Percentiles rank a stretch among this genome's conserved stretches.
phyloP scores from a whole-genome alignment of 2,329 filamentous ascomycete species.

The Apiospora pterosperma region DNA sequence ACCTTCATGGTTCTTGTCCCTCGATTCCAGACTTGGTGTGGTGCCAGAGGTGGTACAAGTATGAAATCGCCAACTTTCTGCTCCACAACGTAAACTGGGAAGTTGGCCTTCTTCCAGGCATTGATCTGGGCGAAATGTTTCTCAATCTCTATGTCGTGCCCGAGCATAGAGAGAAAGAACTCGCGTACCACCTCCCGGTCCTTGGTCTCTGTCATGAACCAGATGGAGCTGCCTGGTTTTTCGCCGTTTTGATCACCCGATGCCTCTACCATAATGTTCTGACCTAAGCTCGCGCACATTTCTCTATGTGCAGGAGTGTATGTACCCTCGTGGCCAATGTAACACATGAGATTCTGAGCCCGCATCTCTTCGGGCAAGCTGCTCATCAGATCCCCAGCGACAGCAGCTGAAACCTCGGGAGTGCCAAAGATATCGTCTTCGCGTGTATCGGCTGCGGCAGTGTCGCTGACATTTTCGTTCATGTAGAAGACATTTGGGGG shows the following conservation, averaged over 20 bases:
- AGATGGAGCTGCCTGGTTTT: constrained; percentile 84
- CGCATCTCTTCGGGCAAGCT: constrained; percentile 83
- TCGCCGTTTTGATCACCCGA: constrained; percentile 72
- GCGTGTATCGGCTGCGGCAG: constrained; percentile 26
- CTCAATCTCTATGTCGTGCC: constrained; percentile 95
- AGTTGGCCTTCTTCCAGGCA: constrained; percentile 92
- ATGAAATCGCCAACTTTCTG: constrained; percentile 91
- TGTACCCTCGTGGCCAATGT: constrained; percentile 94
- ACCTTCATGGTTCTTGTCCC: constrained; percentile 96
- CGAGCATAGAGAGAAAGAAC: constrained; percentile 88
- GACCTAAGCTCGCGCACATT: constrained; percentile 94
- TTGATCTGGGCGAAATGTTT: constrained; percentile 95
- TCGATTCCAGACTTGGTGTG: constrained; percentile 97
- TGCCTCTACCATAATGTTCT: constrained; percentile 97
- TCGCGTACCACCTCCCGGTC: constrained; percentile 88
- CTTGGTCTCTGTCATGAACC: constrained; percentile 98
- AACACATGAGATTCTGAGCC: constrained; percentile 96
- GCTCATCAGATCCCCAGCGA: constrained; percentile 92
- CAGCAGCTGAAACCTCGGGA: constrained; percentile 57
- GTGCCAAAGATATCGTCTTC: constrained; percentile 43
- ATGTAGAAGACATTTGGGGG: constrained; percentile 81
- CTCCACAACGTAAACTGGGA: constrained; percentile 89
- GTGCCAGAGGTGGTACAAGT: constrained; percentile 85
- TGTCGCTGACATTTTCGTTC: constrained; percentile 65
- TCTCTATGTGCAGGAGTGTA: constrained; percentile 94